Base-by-base conservation (phyloP, 176 grass and related monocot species). In the Zea luxurians region DNA sequence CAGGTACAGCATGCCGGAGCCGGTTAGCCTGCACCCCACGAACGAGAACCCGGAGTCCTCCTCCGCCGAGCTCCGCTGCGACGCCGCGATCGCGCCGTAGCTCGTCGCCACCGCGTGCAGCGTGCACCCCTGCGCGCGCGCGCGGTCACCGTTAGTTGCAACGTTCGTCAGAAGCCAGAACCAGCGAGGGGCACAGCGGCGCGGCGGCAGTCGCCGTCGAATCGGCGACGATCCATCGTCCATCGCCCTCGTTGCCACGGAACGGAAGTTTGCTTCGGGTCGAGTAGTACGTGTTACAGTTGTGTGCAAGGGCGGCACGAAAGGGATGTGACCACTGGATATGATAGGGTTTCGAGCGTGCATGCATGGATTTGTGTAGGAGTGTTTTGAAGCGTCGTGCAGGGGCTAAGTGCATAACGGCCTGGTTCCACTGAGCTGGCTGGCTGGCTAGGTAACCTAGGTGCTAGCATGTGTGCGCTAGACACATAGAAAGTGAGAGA, bases 11-110 rank as follows among this genome's bases (percentile, higher is more conserved):
- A 87, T 87, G 81, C 92, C 96, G 37, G 96, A 95, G 20, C 96
- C 96, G 38, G 84, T 87, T 43, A 99, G 82, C 72, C 64, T 75
- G 80, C 96, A 99, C 47, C 84, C 70, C 17, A 95, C 78, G 81
- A 99, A 99, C 16, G 92, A 93, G 83, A 95, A 99, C 34, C 96
- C 96, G 0, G 88, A 91, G 41, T 93, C 82, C 43, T 99, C 92
- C 41, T 60, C 13, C 64, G 88, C 66, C 20, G 96, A 99, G 78
- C 87, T 87, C 83, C 96, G 87, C 86, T 99, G 96, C 74, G 91
- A 94, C 54, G 96, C 96, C 65, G 96, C 96, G 48, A 99, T 83
- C 40, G 96, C 96, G 62, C 96, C 96, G 78, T 90, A 95, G 86
- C 78, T 85, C 43, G 50, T 92, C 58, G 96, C 96, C 37, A 90